Evolutionary conservation across 2,329 filamentous ascomycete genomes (phyloP), one percentile per base, ranked within the genome.

Genomic region (Whalleya microplaca): DNA sequence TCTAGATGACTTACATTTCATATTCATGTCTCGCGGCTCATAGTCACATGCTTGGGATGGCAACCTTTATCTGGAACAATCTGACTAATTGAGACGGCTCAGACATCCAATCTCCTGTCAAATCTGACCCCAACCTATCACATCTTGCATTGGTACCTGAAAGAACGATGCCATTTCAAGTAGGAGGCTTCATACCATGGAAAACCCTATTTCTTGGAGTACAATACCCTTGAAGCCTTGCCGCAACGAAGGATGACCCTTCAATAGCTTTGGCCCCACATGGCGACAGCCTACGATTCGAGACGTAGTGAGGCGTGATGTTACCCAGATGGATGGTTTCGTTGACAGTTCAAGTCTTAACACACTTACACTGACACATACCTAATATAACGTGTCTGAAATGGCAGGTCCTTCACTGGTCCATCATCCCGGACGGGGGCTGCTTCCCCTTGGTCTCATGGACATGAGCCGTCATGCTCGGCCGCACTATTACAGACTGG

Each of bases 111-210:
- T 66, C 65, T 58, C 53, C 55, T 56, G 19, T 29, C 53, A 50
- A 41, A n/a, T 51, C 46, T 47, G 54, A 48, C 29, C 43, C 54
- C 58, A 59, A 55, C 66, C 58, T 58, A 61, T 59, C 58, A 59
- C 57, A 63, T 60, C 56, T 56, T 51, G 57, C 62, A 60, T 37
- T 62, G 64, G 66, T 69, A 63, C 68, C 66, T 65, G 64, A 64
- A 47, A 51, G 45, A 41, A 51, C 63, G 63, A 64, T 70, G 64
- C 67, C 68, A 23, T 63, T 64, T 70, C 48, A 18, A 64, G 68
- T 53, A 70, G 68, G 67, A 69, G 66, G 52, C 56, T 61, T 50
- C 40, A 46, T 47, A 29, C 51, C 54, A 21, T 55, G 41, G 44
- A 47, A 45, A 45, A 55, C 51, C 60, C 60, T 61, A 58, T 59